Base-by-base conservation (phyloP, 2,329 filamentous ascomycete species). In the Chaetomium sp. region DNA sequence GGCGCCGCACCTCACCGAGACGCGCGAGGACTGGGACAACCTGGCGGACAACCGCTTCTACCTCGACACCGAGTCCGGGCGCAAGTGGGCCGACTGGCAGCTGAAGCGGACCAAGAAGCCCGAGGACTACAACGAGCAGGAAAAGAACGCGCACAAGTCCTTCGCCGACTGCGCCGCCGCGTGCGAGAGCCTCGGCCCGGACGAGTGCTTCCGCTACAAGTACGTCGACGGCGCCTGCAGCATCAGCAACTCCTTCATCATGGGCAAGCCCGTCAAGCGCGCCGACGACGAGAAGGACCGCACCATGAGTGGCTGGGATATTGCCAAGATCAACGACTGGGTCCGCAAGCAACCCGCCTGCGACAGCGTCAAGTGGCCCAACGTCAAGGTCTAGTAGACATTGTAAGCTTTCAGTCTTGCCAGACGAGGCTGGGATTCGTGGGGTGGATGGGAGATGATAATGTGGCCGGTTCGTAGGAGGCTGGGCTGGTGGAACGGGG, bases 1-100 rank as follows among this genome's bases (percentile, higher is more conserved):
- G 49, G 75, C 74, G 38, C 75, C 77, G 1, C 75, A 77, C 49
- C 74, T 85, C 25, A 66, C 70, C 23, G 62, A 72, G 2, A 68
- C 71, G 9, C 78, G 79, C 63, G 74, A 79, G 16, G 78, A 85
- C 73, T 86, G 84, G 84, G 80, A 86, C 68, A 86, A 86, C 67
- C 68, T 79, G 9, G 79, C 79, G 53, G 77, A 83, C n/a, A 78
- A 82, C 42, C 73, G 74, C 16, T 73, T 74, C 58, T 83, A 82
- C 70, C 70, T 80, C 60, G 75, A 80, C 67, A 67, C 72, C 0
- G 70, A 63, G 67, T 63, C 71, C 0, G 70, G 60, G 13, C 62
- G 62, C 16, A 25, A 74, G 12, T 75, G 76, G 70, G 74, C 73
- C 5, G 71, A 76, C 4, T 72, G 72, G 71, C 70, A 77, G 66